Base-by-base conservation (phyloP, 352 stramenopile genomes). In the Globisporangium lucens region DNA sequence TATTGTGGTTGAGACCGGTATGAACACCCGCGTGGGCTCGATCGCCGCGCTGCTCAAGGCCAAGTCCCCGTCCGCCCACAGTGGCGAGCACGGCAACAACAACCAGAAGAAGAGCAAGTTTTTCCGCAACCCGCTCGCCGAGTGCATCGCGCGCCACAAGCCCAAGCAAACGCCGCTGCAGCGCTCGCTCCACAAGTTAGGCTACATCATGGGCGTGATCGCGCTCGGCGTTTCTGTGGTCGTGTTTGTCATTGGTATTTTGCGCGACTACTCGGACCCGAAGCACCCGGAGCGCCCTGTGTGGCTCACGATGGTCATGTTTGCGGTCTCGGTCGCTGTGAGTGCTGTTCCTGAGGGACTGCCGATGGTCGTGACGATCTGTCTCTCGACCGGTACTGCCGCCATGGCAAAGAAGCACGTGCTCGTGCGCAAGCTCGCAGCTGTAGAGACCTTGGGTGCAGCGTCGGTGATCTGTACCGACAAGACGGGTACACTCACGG, bases 401-500 rank as follows among this genome's bases (percentile, higher is more conserved):
- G 78, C 83, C 27, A 95, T 95, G 88, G 75, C 89, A 35, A 79
- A 79, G 58, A 86, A 89, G 69, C 79, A 93, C 66, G 87, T 93
- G 46, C 79, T 95, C 0, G 85, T 97, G 3, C 89, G 91, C 55
- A 95, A 97, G 67, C 79, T 97, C 30, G 82, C 89, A 4, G 83
- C 93, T 5, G 80, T 93, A 15, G 78, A 92, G 68, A 91, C 82
- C 35, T 89, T 98, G 60, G 91, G 88, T 17, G 90, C 95, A 4
- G 95, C 93, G 3, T 97, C 91, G 6, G 92, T 98, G 0, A 95
- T 97, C 58, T 98, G 84, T 57, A 92, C 85, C 0, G 96, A 99
- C 75, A 99, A 99, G 80, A 99, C 96, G 0, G 96, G 96, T 10
- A 99, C 96, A 12, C 73, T 99, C 13, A 99, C 96, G 0, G 85